phyloP scores from a whole-genome alignment of 1,139 yeast genomes.

The Pichia sp. region DNA sequence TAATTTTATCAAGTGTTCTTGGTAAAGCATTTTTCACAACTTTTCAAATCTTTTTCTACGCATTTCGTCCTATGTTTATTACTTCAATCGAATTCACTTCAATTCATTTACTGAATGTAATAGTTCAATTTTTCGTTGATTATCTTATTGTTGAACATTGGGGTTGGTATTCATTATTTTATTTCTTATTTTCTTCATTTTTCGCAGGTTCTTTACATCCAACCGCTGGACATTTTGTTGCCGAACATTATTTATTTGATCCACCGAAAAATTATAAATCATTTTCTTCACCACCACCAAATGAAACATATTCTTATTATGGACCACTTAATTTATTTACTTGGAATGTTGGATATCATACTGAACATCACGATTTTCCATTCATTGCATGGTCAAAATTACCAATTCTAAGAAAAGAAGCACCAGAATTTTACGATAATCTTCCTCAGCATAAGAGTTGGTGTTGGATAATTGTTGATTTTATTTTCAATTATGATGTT shows the following conservation, averaged over 20 bases:
- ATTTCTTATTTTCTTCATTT: constrained; percentile 71
- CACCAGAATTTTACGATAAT: constrained; percentile 75
- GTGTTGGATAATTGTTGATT: constrained; percentile 70
- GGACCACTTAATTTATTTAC: constrained; percentile 71
- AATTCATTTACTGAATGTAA: constrained; percentile 64
- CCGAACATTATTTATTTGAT: constrained; percentile 80
- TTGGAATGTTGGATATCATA: constrained; percentile 92
- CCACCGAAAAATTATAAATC: constrained; percentile 41
- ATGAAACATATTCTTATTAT: constrained; percentile 84
- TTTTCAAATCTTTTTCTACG: constrained; percentile 83
- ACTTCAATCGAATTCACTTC: constrained; percentile 68
- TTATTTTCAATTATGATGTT: constrained; percentile 61
- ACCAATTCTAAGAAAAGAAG: constrained; percentile 58
- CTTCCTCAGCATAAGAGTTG: constrained; percentile 75
- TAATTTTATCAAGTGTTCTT: constrained; percentile 63
- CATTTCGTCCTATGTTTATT: constrained; percentile 81
- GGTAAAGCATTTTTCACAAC: constrained; percentile 91
- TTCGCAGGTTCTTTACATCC: constrained; percentile 92
- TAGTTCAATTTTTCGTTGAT: constrained; percentile 56
- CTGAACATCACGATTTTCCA: constrained; percentile 94
- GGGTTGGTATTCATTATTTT: constrained; percentile 60
- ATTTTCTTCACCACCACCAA: constrained; percentile 39
- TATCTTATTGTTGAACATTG: constrained; percentile 46
- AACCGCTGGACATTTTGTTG: constrained; percentile 90
- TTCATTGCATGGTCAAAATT: constrained; percentile 85